Conservation (phyloP, 2,329 filamentous ascomycete genomes). For the Fusarium praegraminearum region DNA sequence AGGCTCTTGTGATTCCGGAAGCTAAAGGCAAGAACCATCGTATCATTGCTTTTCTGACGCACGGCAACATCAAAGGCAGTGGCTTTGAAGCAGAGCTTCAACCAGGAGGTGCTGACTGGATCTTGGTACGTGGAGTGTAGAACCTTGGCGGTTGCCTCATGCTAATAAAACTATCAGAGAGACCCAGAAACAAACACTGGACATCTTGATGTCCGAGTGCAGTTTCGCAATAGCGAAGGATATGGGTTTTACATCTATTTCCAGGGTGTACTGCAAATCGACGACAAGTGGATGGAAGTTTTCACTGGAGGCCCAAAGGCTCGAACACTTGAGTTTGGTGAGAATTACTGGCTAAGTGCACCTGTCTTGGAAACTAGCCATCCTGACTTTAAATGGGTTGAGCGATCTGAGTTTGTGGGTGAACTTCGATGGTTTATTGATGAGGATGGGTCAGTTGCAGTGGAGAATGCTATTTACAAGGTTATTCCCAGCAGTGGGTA, state of each 20-base stretch:
- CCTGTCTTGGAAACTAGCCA: conserved; percentile 1
- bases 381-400: conserved; percentile 10
- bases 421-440: conserved; percentile 11
- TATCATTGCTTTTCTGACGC: conserved; percentile 9
- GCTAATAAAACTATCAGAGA: background rate
- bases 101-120: conserved; percentile 15
- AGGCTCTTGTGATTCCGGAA: conserved; percentile 6
- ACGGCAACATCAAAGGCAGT: background rate
- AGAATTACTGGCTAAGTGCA: conserved; percentile 12
- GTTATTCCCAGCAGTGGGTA: background rate
- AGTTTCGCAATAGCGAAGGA: background rate
- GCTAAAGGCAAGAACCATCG: conserved; percentile 10
- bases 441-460: background rate
- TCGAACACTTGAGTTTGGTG: conserved; percentile 12
- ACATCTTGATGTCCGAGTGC: conserved; percentile 9
- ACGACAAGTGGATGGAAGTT: conserved; percentile 22
- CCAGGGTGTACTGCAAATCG: background rate
- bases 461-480: conserved; percentile 15
- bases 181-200: conserved; percentile 16
- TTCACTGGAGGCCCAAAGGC: background rate
- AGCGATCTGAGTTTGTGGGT: conserved; percentile 8
- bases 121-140: background rate
- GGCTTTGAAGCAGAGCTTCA: conserved; percentile 6
- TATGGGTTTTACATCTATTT: background rate
- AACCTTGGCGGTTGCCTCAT: rapidly evolving